Evolutionary conservation across 2,329 filamentous ascomycete species (phyloP).

Genomic region (Cladorrhinum sp.): DNA sequence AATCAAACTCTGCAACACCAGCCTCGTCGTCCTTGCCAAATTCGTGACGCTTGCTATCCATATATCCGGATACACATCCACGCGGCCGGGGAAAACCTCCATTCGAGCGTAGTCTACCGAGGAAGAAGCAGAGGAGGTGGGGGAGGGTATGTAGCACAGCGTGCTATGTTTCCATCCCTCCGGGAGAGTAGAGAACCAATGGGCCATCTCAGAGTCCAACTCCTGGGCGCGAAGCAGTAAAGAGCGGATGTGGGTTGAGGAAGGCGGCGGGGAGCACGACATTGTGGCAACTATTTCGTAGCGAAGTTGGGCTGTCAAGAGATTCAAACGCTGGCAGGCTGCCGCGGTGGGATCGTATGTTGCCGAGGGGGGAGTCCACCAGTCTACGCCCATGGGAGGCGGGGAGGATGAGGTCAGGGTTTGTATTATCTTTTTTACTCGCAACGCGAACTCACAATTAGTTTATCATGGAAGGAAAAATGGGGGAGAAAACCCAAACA

Average conservation of each 20-base stretch:
- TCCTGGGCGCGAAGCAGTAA: slow-evolving; percentile 51
- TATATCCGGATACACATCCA: slow-evolving; percentile 58
- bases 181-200: slow-evolving; percentile 51
- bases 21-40: slow-evolving; percentile 49
- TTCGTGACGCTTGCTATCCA: slow-evolving; percentile 60
- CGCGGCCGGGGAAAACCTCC: slow-evolving; percentile 58
- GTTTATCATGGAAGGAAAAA: background rate
- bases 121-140: slow-evolving; percentile 41
- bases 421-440: slow-evolving; percentile 54
- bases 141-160: slow-evolving; percentile 40
- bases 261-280: slow-evolving; percentile 47
- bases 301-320: slow-evolving; percentile 55
- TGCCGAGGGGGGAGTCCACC: slow-evolving; percentile 55
- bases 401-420: slow-evolving; percentile 52
- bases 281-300: slow-evolving; percentile 46
- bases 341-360: slow-evolving; percentile 48
- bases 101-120: slow-evolving; percentile 50
- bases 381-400: slow-evolving; percentile 54
- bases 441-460: background rate
- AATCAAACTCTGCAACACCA: slow-evolving; percentile 54
- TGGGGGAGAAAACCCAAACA: slow-evolving; percentile 17
- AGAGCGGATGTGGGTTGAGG: slow-evolving; percentile 47
- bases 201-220: slow-evolving; percentile 50
- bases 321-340: slow-evolving; percentile 50
- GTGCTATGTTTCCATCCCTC: slow-evolving; percentile 50